Conservation (phyloP, 2,329 filamentous ascomycete genomes). For the Macrophomina pseudophaseolina region DNA sequence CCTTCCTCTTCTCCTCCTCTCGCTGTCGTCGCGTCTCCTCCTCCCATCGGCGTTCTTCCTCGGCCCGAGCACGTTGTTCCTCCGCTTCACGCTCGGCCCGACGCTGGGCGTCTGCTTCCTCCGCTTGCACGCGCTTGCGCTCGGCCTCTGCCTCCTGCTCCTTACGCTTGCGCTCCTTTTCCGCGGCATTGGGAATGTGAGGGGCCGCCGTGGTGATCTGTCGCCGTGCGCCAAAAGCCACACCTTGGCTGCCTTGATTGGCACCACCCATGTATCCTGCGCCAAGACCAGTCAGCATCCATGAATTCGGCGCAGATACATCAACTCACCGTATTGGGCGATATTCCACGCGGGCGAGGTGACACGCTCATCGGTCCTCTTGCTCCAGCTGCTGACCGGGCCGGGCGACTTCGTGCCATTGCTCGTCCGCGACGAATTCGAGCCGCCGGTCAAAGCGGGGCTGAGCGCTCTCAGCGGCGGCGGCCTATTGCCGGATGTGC, state of each 20-base stretch:
- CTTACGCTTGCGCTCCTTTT: conserved; percentile 75
- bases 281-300: neutral
- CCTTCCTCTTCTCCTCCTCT: conserved; percentile 63
- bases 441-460: conserved; percentile 55
- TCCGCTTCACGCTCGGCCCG: conserved; percentile 61
- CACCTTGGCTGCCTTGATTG: conserved; percentile 92
- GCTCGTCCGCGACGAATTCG: conserved; percentile 65
- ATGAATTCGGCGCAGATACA: neutral
- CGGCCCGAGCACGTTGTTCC: conserved; percentile 64
- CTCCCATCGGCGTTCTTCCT: conserved; percentile 71
- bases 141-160: conserved; percentile 64
- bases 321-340: conserved; percentile 74
- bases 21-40: conserved; percentile 66
- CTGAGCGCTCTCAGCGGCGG: conserved; percentile 47
- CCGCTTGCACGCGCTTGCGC: conserved; percentile 53
- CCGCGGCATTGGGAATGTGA: conserved; percentile 76
- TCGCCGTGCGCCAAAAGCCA: conserved; percentile 86
- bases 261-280: conserved; percentile 90
- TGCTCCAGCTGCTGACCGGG: conserved; percentile 89
- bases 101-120: conserved; percentile 58
- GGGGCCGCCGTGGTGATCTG: conserved; percentile 89
- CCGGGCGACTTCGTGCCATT: conserved; percentile 53
- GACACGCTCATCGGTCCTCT: conserved; percentile 75
- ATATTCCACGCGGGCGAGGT: conserved; percentile 98
- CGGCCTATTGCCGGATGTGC: conserved; percentile 44